Evolutionary conservation across 805 yeast genomes (phyloP).

Genomic region (Sugiyamaella chiloensis): DNA sequence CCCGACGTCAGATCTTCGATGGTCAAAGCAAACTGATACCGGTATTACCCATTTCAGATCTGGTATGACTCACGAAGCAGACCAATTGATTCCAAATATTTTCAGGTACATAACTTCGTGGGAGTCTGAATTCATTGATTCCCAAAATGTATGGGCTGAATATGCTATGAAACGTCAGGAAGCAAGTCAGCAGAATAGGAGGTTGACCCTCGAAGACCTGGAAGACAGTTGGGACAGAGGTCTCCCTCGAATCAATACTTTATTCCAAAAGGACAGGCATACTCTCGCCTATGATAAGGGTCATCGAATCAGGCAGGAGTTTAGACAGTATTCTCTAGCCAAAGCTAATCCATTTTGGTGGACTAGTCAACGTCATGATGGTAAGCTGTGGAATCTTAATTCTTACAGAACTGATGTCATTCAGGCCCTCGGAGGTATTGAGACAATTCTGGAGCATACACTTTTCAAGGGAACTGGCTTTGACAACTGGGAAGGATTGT

Average conservation of each 20-base stretch:
- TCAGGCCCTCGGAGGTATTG: constrained; percentile 96
- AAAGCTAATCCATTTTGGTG: constrained; percentile 94
- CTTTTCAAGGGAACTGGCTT: constrained; percentile 96
- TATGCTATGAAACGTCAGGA: constrained; percentile 86
- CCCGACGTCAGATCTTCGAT: constrained; percentile 86
- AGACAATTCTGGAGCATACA: constrained; percentile 92
- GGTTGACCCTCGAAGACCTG: constrained; percentile 87
- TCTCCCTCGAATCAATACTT: constrained; percentile 89
- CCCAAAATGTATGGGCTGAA: constrained; percentile 97
- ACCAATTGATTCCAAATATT: constrained; percentile 83
- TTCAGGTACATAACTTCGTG: constrained; percentile 91
- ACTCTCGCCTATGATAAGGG: constrained; percentile 95
- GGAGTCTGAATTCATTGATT: constrained; percentile 94
- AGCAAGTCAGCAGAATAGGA: constrained; percentile 78
- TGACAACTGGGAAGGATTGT: constrained; percentile 96
- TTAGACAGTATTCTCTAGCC: constrained; percentile 66
- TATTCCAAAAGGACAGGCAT: constrained; percentile 92
- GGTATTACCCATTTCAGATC: constrained; percentile 93
- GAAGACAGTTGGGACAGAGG: constrained; percentile 97
- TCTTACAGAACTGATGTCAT: constrained; percentile 94
- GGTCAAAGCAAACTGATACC: constrained; percentile 91
- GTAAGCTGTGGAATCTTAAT: constrained; percentile 89
- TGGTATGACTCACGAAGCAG: constrained; percentile 78
- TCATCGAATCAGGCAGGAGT: constrained; percentile 77
- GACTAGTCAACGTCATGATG: constrained; percentile 91